phyloP scores from a whole-genome alignment of 2,329 filamentous ascomycete species.

The Hypoxylon sp. region DNA sequence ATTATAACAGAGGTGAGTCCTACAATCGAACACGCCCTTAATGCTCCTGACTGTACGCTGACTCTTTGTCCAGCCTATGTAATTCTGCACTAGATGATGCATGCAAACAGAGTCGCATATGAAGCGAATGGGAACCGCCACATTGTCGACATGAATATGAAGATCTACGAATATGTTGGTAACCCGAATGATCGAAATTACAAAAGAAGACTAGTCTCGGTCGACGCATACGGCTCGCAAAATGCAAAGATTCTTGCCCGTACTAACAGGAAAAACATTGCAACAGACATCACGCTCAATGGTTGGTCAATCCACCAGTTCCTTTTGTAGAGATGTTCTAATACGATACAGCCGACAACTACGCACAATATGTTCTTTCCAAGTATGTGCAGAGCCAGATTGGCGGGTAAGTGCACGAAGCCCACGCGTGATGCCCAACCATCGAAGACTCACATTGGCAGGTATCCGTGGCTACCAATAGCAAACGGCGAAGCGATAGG shows the following conservation, averaged over 20 bases:
- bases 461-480: slow-evolving; percentile 12
- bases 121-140: slow-evolving; percentile 12
- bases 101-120: slow-evolving; percentile 9
- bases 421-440: slow-evolving; percentile 2
- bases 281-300: slow-evolving; percentile 12
- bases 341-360: slow-evolving; percentile 10
- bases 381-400: slow-evolving; percentile 6
- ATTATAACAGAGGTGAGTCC: slow-evolving; percentile 10
- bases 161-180: slow-evolving; percentile 5
- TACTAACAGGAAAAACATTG: slow-evolving; percentile 11
- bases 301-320: slow-evolving; percentile 3
- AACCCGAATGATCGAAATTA: slow-evolving; percentile 3
- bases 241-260: slow-evolving; percentile 12
- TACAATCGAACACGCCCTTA: slow-evolving; percentile 9
- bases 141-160: slow-evolving; percentile 13
- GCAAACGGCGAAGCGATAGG: slow-evolving; percentile 8
- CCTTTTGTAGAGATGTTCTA: slow-evolving; percentile 5
- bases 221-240: slow-evolving; percentile 9
- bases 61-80: slow-evolving; percentile 10
- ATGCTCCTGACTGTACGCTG: slow-evolving; percentile 3
- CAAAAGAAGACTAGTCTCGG: slow-evolving; percentile 6
- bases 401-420: slow-evolving; percentile 5
- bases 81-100: slow-evolving; percentile 11
- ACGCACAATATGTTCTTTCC: slow-evolving; percentile 11
- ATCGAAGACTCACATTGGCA: slow-evolving; percentile 6